Evolutionary conservation across 2,329 filamentous ascomycete species (phyloP).

Genomic region (Xylariaceae sp.): DNA sequence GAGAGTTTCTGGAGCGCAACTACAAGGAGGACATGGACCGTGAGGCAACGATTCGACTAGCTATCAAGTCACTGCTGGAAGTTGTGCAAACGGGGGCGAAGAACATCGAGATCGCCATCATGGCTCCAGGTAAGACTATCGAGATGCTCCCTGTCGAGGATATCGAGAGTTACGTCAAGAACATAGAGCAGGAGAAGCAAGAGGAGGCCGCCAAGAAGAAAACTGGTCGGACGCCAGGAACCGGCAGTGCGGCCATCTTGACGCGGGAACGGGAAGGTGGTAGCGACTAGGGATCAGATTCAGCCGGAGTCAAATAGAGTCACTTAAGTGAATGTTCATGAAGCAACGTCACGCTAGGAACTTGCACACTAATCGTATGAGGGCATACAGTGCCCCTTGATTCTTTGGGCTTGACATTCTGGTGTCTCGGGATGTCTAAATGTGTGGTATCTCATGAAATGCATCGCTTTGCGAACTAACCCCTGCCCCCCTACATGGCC

Average conservation of each 20-base stretch:
- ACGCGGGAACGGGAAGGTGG: slow-evolving; percentile 59
- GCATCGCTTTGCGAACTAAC: slow-evolving; percentile 28
- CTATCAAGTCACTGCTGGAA: slow-evolving; percentile 96
- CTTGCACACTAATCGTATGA: slow-evolving; percentile 19
- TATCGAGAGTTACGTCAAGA: slow-evolving; percentile 97
- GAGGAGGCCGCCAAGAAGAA: slow-evolving; percentile 98
- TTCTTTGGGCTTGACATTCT: slow-evolving; percentile 7
- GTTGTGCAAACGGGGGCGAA: slow-evolving; percentile 98
- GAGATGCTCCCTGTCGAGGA: slow-evolving; percentile 95
- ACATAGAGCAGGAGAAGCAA: slow-evolving; percentile 98
- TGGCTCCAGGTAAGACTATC: slow-evolving; percentile 87
- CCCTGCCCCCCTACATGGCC: not conserved
- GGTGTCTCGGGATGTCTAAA: slow-evolving; percentile 24
- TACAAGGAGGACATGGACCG: slow-evolving; percentile 98
- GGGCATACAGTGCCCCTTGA: slow-evolving; percentile 11
- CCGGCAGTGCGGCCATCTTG: slow-evolving; percentile 72
- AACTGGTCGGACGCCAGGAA: slow-evolving; percentile 73
- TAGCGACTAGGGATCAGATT: slow-evolving; percentile 25
- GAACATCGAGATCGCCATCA: slow-evolving; percentile 99
- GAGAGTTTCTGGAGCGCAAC: slow-evolving; percentile 97
- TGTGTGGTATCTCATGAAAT: slow-evolving; percentile 38
- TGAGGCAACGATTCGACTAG: slow-evolving; percentile 92
- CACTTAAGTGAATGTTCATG: slow-evolving; percentile 9
- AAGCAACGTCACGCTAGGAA: slow-evolving; percentile 9
- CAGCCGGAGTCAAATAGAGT: slow-evolving; percentile 9